Evolutionary conservation across 768 basidiomycete genomes (phyloP).

Genomic region (Dentipellis sp.): DNA sequence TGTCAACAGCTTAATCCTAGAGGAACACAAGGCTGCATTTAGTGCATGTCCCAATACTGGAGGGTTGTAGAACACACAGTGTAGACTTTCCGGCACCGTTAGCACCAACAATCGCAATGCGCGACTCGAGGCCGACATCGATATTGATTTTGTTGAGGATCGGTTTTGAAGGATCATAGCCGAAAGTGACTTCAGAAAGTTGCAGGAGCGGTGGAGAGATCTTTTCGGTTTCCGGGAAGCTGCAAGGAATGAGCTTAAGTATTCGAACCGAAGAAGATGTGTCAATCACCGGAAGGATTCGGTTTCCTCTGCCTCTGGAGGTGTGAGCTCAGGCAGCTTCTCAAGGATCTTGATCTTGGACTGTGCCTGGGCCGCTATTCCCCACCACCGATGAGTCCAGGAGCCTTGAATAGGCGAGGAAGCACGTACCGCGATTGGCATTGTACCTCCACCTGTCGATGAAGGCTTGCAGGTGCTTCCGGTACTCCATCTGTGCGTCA

Average conservation of each 20-base stretch:
- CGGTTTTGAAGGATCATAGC: slow-evolving; percentile 64
- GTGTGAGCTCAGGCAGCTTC: slow-evolving; percentile 88
- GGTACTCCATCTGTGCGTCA: slow-evolving; percentile 91
- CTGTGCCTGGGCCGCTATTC: slow-evolving; percentile 77
- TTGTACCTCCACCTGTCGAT: slow-evolving; percentile 99
- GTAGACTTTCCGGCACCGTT: slow-evolving; percentile 98
- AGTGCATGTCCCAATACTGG: not conserved
- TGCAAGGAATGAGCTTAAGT: slow-evolving; percentile 17
- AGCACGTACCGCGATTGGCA: slow-evolving; percentile 72
- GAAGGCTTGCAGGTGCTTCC: slow-evolving; percentile 93
- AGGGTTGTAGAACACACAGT: slow-evolving; percentile 38
- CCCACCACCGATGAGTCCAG: not conserved
- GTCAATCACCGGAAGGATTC: slow-evolving; percentile 76
- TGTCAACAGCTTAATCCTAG: slow-evolving; percentile 85
- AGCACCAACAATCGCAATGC: slow-evolving; percentile 91
- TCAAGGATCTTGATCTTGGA: slow-evolving; percentile 64
- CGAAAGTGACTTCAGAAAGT: slow-evolving; percentile 84
- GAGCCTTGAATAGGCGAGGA: slow-evolving; percentile 2
- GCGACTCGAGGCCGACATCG: slow-evolving; percentile 88
- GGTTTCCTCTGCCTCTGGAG: slow-evolving; percentile 86
- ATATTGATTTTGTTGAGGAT: slow-evolving; percentile 77
- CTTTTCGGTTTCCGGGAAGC: slow-evolving; percentile 95
- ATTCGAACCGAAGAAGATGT: not conserved
- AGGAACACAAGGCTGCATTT: not conserved
- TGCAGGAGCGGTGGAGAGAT: slow-evolving; percentile 94